Evolutionary conservation across 352 stramenopile species (phyloP).

Genomic region (Globisporangium paroecandrum): DNA sequence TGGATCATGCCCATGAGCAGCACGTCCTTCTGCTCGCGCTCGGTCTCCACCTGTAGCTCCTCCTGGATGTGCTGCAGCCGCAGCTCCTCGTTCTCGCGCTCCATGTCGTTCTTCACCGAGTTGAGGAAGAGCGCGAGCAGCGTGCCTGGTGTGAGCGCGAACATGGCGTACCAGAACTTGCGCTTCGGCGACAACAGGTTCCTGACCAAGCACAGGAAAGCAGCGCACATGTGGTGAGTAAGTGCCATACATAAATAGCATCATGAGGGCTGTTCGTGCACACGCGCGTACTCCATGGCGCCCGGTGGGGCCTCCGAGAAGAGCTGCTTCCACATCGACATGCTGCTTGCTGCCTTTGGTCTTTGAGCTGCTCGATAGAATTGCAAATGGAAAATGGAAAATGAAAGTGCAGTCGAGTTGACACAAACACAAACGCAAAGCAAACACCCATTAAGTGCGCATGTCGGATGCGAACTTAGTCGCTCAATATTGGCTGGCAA

Average conservation of each 20-base stretch:
- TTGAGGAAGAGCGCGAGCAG: constrained; percentile 62
- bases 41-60: constrained; percentile 38
- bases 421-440: background rate
- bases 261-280: background rate
- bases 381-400: background rate
- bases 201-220: constrained; percentile 20
- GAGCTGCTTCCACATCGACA: constrained; percentile 66
- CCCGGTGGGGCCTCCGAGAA: constrained; percentile 64
- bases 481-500: background rate
- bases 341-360: background rate
- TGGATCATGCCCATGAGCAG: constrained; percentile 48
- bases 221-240: background rate
- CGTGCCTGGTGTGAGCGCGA: constrained; percentile 68
- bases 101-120: constrained; percentile 69
- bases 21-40: constrained; percentile 48
- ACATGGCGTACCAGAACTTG: constrained; percentile 62
- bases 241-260: background rate
- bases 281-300: constrained; percentile 55
- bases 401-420: background rate
- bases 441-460: background rate
- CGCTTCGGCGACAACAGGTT: constrained; percentile 61
- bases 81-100: constrained; percentile 55
- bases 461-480: background rate
- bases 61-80: constrained; percentile 40
- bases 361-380: background rate